Percentiles rank a stretch among this genome's conserved stretches.
phyloP scores from a whole-genome alignment of 352 stramenopile species.

The Globisporangium paddicum region DNA sequence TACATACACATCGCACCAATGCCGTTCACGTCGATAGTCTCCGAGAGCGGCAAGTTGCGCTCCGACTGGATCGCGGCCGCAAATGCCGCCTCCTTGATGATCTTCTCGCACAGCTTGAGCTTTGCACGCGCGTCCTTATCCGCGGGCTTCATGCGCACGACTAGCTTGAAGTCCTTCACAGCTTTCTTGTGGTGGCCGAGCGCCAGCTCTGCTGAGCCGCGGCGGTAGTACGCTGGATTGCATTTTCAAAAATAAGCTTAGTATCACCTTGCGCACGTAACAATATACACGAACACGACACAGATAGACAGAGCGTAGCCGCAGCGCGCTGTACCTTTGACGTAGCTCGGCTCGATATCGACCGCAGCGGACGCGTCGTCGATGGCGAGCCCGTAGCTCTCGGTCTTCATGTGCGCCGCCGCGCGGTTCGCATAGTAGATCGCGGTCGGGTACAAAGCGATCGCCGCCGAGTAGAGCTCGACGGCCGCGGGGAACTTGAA shows the following conservation, averaged over 20 bases:
- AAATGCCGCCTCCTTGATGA: slow-evolving; percentile 95
- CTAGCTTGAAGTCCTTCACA: slow-evolving; percentile 96
- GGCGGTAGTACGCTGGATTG: slow-evolving; percentile 92
- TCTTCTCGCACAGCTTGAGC: slow-evolving; percentile 96
- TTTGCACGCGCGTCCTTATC: slow-evolving; percentile 92
- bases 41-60: slow-evolving; percentile 88
- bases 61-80: slow-evolving; percentile 95
- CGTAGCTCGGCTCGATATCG: slow-evolving; percentile 91
- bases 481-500: slow-evolving; percentile 82
- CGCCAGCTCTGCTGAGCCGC: slow-evolving; percentile 95
- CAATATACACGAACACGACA: neutral
- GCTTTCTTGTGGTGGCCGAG: slow-evolving; percentile 97
- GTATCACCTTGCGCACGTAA: neutral
- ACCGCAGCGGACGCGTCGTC: slow-evolving; percentile 95
- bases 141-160: slow-evolving; percentile 94
- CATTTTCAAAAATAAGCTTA: neutral
- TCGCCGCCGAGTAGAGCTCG: slow-evolving; percentile 88
- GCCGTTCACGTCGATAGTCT: slow-evolving; percentile 89
- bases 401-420: slow-evolving; percentile 96
- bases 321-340: slow-evolving; percentile 82
- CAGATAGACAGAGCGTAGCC: neutral
- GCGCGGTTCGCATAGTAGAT: slow-evolving; percentile 95
- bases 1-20: slow-evolving; percentile 64
- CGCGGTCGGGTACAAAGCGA: slow-evolving; percentile 82
- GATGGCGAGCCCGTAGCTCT: slow-evolving; percentile 98